phyloP scores from a whole-genome alignment of 2,329 filamentous ascomycete genomes.

The Daldinia sp. region DNA sequence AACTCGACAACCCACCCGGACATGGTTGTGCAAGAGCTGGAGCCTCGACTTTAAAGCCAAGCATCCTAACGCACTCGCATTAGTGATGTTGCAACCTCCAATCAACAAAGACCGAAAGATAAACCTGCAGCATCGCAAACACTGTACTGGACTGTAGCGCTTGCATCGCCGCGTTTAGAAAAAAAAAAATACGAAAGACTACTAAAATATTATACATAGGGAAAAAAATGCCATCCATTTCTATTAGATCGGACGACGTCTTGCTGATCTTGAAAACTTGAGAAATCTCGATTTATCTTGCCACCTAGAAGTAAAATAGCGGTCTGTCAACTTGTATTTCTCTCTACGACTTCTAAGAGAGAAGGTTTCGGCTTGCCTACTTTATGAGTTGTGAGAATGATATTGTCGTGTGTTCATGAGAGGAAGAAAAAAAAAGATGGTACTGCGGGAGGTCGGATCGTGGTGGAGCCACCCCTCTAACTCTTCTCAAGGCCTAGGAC shows the following conservation, averaged over 20 bases:
- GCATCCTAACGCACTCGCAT: constrained; percentile 33
- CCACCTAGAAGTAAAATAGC: not conserved
- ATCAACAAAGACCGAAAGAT: constrained; percentile 42
- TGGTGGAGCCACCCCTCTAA: constrained; percentile 32
- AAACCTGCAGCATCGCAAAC: constrained; percentile 43
- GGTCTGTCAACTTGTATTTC: not conserved
- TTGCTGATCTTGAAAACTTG: constrained; percentile 5
- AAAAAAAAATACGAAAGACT: not conserved
- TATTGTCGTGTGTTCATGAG: not conserved
- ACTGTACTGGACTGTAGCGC: constrained; percentile 43
- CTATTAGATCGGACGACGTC: not conserved
- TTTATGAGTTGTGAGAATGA: not conserved
- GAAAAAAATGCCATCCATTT: constrained; percentile 6
- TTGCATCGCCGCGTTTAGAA: constrained; percentile 22
- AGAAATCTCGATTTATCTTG: not conserved
- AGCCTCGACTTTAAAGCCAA: constrained; percentile 26
- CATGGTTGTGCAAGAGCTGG: constrained; percentile 10
- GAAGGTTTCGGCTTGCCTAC: not conserved
- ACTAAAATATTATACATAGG: constrained; percentile 9
- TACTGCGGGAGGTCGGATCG: constrained; percentile 21
- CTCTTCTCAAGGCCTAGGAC: constrained; percentile 18
- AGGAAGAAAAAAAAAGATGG: not conserved
- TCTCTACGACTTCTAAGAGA: not conserved
- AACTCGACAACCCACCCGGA: constrained; percentile 10
- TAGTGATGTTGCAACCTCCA: constrained; percentile 34